Base-by-base conservation (phyloP, 225 moss, liverwort and hornwort species). In the Rhytidiadelphus loreus region DNA sequence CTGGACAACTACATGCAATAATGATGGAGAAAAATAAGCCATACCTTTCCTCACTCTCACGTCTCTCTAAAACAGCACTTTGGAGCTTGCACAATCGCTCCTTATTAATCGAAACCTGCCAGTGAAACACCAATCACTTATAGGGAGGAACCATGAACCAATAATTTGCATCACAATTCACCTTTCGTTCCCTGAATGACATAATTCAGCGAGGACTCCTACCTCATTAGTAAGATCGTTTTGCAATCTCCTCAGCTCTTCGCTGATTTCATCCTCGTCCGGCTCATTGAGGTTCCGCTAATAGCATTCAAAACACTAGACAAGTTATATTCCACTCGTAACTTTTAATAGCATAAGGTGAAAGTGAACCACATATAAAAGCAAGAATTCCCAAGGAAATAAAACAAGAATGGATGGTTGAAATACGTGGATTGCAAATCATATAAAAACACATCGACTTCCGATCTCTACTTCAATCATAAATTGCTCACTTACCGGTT, bases 261-360 rank as follows among this genome's bases (percentile, higher is more conserved):
- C 97, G 78, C 94, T 86, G 56, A 96, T 91, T 86, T 95, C 96
- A 90, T 97, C 94, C 83, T 96, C 97, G 85, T 95, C 96, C 74
- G 91, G 90, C 75, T 94, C 94, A 83, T 88, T 87, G 44, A 64
- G 56, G 75, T 83, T 94, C 81, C 85, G 89, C 95, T 93, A 89
- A 87, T 44, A 76, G 46, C 44, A 83, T 76, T 88, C 83, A 65
- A 64, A 83, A 83, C 76, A 76, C 76, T 65, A 66, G 83, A 65
- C 55, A 83, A 46, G 83, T 88, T 83, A 88, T 77, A 76, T 57
- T 88, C 63, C 37, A 76, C 37, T 83, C 65, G 43, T 37, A 83
- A 75, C 55, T 43, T 25, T 28, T 30, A 35, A 83, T 46, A 35
- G 44, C 55, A 64, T 28, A 65, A 83, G 76, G 44, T 80, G 64